Evolutionary conservation across 768 basidiomycete genomes (phyloP).

Genomic region (Rhodocollybia butyracea): DNA sequence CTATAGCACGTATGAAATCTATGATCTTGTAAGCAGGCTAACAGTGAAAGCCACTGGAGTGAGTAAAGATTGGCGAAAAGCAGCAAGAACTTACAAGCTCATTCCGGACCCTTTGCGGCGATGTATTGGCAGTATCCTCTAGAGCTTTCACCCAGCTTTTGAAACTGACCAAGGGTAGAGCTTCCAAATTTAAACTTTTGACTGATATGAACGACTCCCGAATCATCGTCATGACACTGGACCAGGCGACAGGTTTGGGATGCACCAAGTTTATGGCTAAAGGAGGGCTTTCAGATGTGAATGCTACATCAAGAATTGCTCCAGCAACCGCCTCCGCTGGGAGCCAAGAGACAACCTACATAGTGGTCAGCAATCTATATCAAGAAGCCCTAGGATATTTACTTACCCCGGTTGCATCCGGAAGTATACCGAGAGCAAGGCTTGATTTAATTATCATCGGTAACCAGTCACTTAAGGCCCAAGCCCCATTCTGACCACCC

Average conservation of each 20-base stretch:
- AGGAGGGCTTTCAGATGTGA: conserved; percentile 13
- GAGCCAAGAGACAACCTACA: conserved; percentile 39
- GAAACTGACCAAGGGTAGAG: conserved; percentile 21
- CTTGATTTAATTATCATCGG: conserved; percentile 38
- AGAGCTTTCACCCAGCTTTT: conserved; percentile 26
- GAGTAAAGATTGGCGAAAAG: background rate
- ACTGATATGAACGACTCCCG: conserved; percentile 15
- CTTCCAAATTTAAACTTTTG: conserved; percentile 3
- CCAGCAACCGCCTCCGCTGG: conserved; percentile 35
- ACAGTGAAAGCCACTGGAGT: background rate
- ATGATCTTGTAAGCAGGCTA: conserved; percentile 33
- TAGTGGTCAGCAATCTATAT: background rate
- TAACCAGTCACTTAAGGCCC: conserved; percentile 45
- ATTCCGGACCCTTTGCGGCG: conserved; percentile 22
- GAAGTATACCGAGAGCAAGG: conserved; percentile 23
- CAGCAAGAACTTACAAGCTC: conserved; percentile 25
- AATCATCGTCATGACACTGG: conserved; percentile 21
- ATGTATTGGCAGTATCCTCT: conserved; percentile 15
- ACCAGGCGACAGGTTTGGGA: conserved; percentile 31
- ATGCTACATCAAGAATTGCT: conserved; percentile 25
- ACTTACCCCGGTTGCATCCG: conserved; percentile 31
- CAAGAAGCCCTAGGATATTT: background rate
- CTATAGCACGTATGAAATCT: conserved; percentile 21
- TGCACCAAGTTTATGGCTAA: conserved; percentile 35
- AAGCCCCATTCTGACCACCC: conserved; percentile 39